Conservation (phyloP, 2,329 filamentous ascomycete genomes). For the Monosporascus cannonballus region DNA sequence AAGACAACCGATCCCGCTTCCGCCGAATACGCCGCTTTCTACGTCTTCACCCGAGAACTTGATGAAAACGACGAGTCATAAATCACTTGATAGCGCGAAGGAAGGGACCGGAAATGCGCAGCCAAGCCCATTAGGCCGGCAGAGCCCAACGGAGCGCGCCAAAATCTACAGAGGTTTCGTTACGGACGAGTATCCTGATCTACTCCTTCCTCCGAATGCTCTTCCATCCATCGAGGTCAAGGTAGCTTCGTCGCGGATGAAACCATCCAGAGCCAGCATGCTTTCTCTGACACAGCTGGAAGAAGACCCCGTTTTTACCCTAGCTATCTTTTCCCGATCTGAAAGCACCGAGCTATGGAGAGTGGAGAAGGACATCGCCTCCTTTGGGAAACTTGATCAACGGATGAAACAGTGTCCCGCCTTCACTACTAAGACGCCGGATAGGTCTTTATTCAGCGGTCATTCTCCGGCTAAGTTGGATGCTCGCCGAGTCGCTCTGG, state of each 20-base stretch:
- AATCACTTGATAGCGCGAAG: slow-evolving; percentile 33
- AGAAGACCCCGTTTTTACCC: slow-evolving; percentile 88
- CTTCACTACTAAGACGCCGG: slow-evolving; percentile 73
- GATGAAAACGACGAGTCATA: slow-evolving; percentile 32
- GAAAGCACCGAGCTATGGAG: slow-evolving; percentile 81
- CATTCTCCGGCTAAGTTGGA: slow-evolving; percentile 93
- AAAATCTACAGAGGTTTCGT: slow-evolving; percentile 71
- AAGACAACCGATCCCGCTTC: slow-evolving; percentile 66
- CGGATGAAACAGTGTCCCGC: slow-evolving; percentile 67
- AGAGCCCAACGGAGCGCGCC: slow-evolving; percentile 37
- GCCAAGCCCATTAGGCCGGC: slow-evolving; percentile 25
- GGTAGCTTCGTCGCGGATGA: slow-evolving; percentile 91
- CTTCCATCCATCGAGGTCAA: slow-evolving; percentile 78
- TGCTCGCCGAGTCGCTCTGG: slow-evolving; percentile 72
- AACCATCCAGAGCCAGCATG: slow-evolving; percentile 81
- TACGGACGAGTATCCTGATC: slow-evolving; percentile 79
- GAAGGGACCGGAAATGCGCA: slow-evolving; percentile 20
- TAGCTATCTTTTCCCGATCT: slow-evolving; percentile 76
- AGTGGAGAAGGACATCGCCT: slow-evolving; percentile 83
- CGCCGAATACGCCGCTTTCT: slow-evolving; percentile 61
- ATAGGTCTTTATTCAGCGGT: slow-evolving; percentile 79
- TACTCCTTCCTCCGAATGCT: slow-evolving; percentile 82
- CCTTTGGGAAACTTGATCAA: slow-evolving; percentile 75
- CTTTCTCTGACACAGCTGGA: slow-evolving; percentile 74
- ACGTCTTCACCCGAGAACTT: slow-evolving; percentile 43